Evolutionary conservation across 805 yeast genomes (phyloP).

Genomic region (Saturnispora saitoi): DNA sequence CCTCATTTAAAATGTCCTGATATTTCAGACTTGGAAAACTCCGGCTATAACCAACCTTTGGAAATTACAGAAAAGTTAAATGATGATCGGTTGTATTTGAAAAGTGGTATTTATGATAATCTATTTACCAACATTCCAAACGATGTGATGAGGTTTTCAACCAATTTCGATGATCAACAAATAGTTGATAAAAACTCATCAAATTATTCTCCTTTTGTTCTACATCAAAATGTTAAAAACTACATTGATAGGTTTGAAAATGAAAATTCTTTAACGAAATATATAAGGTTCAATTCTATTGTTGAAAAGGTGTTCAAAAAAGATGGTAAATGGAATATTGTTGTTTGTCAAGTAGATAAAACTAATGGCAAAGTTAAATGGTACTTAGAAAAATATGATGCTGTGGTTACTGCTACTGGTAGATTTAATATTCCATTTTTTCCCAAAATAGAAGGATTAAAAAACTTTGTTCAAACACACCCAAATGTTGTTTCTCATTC

Average conservation of each 20-base stretch:
- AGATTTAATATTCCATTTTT: conserved; percentile 33
- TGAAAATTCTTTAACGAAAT: conserved; percentile 21
- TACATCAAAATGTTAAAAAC: conserved; percentile 15
- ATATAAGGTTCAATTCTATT: conserved; percentile 29
- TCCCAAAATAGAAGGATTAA: conserved; percentile 30
- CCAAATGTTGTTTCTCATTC: conserved; percentile 25
- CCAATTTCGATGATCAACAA: conserved; percentile 21
- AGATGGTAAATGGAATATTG: conserved; percentile 29
- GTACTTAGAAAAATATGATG: conserved; percentile 37
- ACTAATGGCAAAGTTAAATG: conserved; percentile 24
- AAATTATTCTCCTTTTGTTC: conserved; percentile 17
- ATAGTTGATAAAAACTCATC: conserved; percentile 5
- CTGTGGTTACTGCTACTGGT: conserved; percentile 33
- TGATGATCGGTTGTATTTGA: conserved; percentile 10
- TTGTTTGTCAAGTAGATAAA: conserved; percentile 15
- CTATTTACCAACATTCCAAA: conserved; percentile 37
- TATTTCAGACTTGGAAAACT: not conserved
- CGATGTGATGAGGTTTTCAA: conserved; percentile 32
- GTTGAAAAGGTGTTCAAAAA: conserved; percentile 24
- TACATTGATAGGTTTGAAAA: conserved; percentile 20
- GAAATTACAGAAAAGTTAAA: not conserved
- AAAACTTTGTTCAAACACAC: conserved; percentile 24
- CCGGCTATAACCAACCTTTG: not conserved
- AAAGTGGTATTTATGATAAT: conserved; percentile 24
- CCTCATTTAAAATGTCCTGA: conserved; percentile 9